phyloP scores from a whole-genome alignment of 176 grass and related monocot species.

The Zoysia japonica region DNA sequence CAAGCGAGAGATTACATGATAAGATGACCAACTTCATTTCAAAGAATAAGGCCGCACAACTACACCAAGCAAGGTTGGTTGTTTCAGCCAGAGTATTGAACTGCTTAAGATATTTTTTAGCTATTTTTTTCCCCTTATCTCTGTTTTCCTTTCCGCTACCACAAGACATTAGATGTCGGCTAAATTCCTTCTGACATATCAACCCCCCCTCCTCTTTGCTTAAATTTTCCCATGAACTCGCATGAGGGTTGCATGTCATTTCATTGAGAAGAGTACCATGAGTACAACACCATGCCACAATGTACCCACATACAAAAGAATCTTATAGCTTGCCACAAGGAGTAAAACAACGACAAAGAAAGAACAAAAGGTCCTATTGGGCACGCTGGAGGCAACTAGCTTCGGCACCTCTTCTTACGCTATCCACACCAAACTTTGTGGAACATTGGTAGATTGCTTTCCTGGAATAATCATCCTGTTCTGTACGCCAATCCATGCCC shows the following conservation, averaged over 20 bases:
- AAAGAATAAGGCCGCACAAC: slow-evolving; percentile 95
- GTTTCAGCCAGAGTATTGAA: slow-evolving; percentile 14
- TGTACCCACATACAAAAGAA: background rate
- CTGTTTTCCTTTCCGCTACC: background rate
- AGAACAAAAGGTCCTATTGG: background rate
- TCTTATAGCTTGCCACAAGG: background rate
- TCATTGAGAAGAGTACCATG: background rate
- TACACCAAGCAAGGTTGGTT: slow-evolving; percentile 69
- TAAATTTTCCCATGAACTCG: background rate
- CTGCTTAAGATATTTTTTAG: slow-evolving; percentile 2
- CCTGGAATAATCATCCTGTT: background rate
- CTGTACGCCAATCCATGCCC: background rate
- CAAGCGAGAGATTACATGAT: slow-evolving; percentile 91
- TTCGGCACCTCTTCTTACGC: background rate
- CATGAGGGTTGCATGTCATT: background rate
- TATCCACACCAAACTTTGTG: background rate
- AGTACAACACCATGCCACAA: background rate
- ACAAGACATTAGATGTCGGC: background rate
- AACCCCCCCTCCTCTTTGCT: background rate
- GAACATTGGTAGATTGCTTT: background rate
- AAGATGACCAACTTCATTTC: slow-evolving; percentile 96
- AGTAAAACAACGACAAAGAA: background rate
- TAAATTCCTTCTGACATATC: slow-evolving; percentile 17
- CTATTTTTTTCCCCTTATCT: background rate
- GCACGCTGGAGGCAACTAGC: background rate